Base-by-base conservation (phyloP, 176 grass and related monocot species). In the Cenchrus purpureus region DNA sequence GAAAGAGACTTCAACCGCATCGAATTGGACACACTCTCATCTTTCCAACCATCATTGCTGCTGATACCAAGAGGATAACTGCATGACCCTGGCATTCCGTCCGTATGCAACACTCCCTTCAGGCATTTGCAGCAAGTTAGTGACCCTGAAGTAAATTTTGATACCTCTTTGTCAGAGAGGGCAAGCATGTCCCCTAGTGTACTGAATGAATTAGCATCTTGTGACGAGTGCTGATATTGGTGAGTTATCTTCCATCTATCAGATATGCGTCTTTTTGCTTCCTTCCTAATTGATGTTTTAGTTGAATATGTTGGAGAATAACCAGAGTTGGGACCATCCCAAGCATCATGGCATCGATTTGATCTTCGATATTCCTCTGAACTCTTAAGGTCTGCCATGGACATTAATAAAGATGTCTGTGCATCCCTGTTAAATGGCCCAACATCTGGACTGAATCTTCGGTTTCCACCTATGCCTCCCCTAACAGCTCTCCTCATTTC, bases 161-260 rank as follows among this genome's bases (percentile, higher is more conserved):
- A 74, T 28, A 58, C 68, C 70, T 86, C 91, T 70, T 74, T 88
- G 31, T 95, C 86, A 86, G 93, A 89, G 46, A 92, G 74, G 45
- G 92, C 73, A 68, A 94, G 87, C 90, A 92, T 89, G 69, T 95
- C 93, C 59, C 86, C 86, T 12, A 95, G 83, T 58, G 93, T 95
- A 66, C 61, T 88, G 28, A 77, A 74, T 44, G 70, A 81, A 74
- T 64, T 86, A 63, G 65, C 68, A 85, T 78, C 80, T 48, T 74
- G 71, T 6, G 60, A 57, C 43, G 83, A 49, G 65, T 89, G 79
- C n/a, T 92, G 79, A 79, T 54, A 81, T 68, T 73, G 81, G 63
- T 53, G 88, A 55, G 86, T 71, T 64, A 69, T 87, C 82, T 78
- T 90, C 90, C 93, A 95, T 90, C 90, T 95, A 78, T 95, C 86